Evolutionary conservation across 768 basidiomycete species (phyloP), one percentile per base, ranked within the genome.

Genomic region (Leucocoprinus sp.): DNA sequence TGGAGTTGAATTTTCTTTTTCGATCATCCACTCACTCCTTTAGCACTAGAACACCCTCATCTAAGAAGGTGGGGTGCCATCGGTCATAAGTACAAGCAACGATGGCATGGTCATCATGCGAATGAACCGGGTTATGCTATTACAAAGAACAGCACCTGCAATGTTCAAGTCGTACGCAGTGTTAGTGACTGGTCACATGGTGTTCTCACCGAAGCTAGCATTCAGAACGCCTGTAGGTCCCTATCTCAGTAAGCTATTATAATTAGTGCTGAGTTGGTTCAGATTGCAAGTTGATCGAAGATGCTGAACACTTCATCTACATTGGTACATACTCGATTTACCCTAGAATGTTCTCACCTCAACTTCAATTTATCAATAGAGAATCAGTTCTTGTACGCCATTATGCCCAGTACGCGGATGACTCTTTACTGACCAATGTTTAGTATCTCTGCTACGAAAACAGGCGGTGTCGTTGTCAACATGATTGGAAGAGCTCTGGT

Each of bases 111-210:
- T 3, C 60, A 65, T 6, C 60, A 56, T 21, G 66, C 64, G 1
- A 66, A 64, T 8, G 68, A 74, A 9, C 59, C 66, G 9, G 42
- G 54, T n/a, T 76, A 79, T 49, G 52, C 63, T 2, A 63, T 60
- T 12, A 72, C 71, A 0, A 42, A 53, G 19, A 67, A 73, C 23
- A 75, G 75, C 1, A 71, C 69, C 6, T 84, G 82, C 56, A 68
- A 68, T 26, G 83, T 91, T 14, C 91, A 97, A 67, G 90, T 76
- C 12, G 74, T 90, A 34, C 76, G 95, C 43, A 89, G 85, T 50
- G 86, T 93, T 17, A 80, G 74, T 1, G 95, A 97, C 63, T 99
- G 95, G 95, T 87, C 83, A 55, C 89, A 92, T 55, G 95, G 93
- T 2, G 86, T 93, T 27, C 69, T 93, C 52, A 84, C 78, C 3